Evolutionary conservation across 139 green algal genomes (phyloP), one percentile per base, ranked within the genome.

Genomic region (Medakamo hakoo): DNA sequence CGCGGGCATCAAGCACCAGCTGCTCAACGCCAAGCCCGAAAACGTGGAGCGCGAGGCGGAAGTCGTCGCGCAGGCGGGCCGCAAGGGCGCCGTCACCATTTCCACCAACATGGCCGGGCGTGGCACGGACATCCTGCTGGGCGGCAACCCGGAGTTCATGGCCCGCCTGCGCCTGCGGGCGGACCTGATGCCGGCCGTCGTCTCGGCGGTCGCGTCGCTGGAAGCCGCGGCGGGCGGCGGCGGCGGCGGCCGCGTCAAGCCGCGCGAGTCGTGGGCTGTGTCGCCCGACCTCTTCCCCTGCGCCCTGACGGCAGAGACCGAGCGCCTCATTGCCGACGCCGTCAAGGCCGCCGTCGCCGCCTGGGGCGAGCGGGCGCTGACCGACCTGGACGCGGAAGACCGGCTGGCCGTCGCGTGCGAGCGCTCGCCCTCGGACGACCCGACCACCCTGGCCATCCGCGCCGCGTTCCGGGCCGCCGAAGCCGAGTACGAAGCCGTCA

Each of bases 21-120:
- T 99, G 52, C 78, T 99, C 64, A 99, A 99, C 71, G 93, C 93
- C 59, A 97, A 97, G 78, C 93, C 93, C 1, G 91, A 99, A 79
- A 98, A 97, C 62, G 93, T 98, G 59, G 88, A 98, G 82, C 71
- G 86, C 3, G 93, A 99, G 81, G 80, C 68, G 57, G 91, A 99
- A 80, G 96, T 97, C 64, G 86, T 99, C 29, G 93, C 91, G 18
- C 87, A 95, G 75, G 75, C 64, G 27, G 90, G 90, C 2, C 83
- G 89, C 24, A 77, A 66, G 58, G 79, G 82, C 30, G 80, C 82
- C 1, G 92, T 97, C 3, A 99, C 91, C 28, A 95, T 98, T 30
- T 87, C 91, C 55, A 99, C 92, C 65, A 97, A 97, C 88, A 99
- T 98, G 93, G 92, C 93, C 16, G 93, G 92, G 2, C 76, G 93